A percentile compares a stretch with the other conserved stretches of the same genome.
phyloP scores from a whole-genome alignment of 2,329 filamentous ascomycete genomes.

The Botryotinia narcissicola region DNA sequence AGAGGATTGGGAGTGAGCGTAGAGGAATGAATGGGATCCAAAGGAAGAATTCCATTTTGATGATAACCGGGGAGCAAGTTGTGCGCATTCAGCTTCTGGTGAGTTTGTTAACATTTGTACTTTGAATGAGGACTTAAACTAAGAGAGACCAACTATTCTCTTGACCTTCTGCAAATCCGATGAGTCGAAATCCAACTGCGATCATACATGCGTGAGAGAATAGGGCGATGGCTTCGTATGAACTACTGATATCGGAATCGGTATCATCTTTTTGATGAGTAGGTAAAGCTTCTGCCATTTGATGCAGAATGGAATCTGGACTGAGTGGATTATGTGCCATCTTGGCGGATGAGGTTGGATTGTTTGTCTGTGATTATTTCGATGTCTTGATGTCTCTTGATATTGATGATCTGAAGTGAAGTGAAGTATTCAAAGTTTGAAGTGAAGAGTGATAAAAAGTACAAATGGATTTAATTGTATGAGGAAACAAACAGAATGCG shows the following conservation, averaged over 20 bases:
- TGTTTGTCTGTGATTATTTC: not conserved
- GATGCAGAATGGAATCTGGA: constrained; percentile 48
- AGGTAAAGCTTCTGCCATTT: constrained; percentile 60
- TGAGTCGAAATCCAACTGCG: constrained; percentile 74
- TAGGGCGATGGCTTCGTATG: constrained; percentile 80
- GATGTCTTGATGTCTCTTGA: not conserved
- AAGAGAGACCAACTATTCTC: constrained; percentile 55
- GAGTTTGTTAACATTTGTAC: constrained; percentile 15
- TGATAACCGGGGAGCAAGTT: constrained; percentile 63
- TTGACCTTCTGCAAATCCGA: constrained; percentile 83
- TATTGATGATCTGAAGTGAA: not conserved
- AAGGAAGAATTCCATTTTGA: constrained; percentile 74
- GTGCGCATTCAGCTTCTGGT: constrained; percentile 55
- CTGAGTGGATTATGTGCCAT: constrained; percentile 43
- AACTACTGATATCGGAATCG: constrained; percentile 62
- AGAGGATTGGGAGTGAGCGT: constrained; percentile 80
- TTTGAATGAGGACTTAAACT: not conserved
- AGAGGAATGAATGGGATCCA: constrained; percentile 76
- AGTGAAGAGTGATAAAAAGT: not conserved
- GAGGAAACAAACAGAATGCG: not conserved
- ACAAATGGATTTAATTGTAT: not conserved
- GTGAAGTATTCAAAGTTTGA: not conserved
- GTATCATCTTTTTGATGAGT: constrained; percentile 52
- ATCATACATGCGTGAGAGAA: constrained; percentile 81
- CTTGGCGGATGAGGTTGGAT: constrained; percentile 14